phyloP scores from a whole-genome alignment of 345 rosid species.

The Kandelia obovata region DNA sequence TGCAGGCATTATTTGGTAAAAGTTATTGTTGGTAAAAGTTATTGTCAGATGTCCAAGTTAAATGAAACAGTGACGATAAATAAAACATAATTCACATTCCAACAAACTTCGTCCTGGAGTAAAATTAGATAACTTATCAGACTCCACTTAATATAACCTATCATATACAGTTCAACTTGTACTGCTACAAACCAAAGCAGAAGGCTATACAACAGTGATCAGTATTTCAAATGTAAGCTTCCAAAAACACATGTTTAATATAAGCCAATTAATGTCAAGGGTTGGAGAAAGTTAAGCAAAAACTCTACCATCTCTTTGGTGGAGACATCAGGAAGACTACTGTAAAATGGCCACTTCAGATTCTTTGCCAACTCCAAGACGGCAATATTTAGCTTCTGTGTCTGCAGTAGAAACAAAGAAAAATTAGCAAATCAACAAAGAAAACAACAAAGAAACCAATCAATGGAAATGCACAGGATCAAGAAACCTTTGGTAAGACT shows the following conservation, averaged over 20 bases:
- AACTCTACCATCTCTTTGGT: constrained; percentile 46
- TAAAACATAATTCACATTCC: not conserved
- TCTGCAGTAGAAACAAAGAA: constrained; percentile 41
- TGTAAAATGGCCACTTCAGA: constrained; percentile 62
- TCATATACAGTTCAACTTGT: too few relatives aligned
- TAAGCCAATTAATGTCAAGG: not conserved
- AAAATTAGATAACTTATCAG: not conserved
- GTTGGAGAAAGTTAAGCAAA: constrained; percentile 6
- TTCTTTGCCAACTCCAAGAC: constrained; percentile 58
- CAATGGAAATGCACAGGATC: not conserved
- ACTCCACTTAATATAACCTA: not conserved
- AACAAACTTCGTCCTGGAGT: not conserved
- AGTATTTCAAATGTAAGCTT: not conserved
- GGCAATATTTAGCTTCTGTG: constrained; percentile 54
- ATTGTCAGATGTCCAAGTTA: too few relatives aligned
- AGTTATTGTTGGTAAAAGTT: too few relatives aligned
- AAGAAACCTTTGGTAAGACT: constrained; percentile 61
- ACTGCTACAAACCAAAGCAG: too few relatives aligned
- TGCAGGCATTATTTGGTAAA: too few relatives aligned
- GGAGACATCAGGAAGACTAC: constrained; percentile 43
- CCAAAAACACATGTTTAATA: not conserved
- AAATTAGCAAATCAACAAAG: not conserved
- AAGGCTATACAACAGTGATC: too few relatives aligned
- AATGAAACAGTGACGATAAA: too few relatives aligned
- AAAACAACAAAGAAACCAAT: constrained; percentile 2